Base-by-base conservation (phyloP, 2,329 filamentous ascomycete genomes). In the Cryphonectria japonica region DNA sequence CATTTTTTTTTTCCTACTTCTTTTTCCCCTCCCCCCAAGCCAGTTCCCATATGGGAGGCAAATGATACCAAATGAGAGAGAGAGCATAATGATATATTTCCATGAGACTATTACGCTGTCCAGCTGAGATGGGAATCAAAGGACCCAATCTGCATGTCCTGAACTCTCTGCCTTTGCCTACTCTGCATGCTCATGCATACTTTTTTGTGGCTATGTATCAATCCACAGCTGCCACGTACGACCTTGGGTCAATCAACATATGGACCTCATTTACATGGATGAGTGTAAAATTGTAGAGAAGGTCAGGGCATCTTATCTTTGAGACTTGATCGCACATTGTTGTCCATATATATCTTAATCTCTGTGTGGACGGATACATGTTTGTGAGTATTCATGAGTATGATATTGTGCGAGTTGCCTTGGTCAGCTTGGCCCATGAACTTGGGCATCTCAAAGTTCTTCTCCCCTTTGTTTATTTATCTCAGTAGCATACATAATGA, bases 11-110 rank as follows among this genome's bases (percentile, higher is more conserved):
- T n/a, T n/a, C 22, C 1, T n/a, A 2, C 4, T 50, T n/a, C 22
- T 50, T 50, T 7, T 5, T n/a, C 6, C 22, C 19, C 19, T 50
- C 16, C 43, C 16, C 43, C 16, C 29, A n/a, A n/a, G 32, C 50
- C 54, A 65, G 19, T 62, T 65, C 62, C 66, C 66, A 22, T 66
- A 59, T 22, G 54, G 69, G 54, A 70, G 7, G 41, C 64, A 57
- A 71, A 72, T 71, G 71, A 72, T 72, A 72, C 71, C 71, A 72
- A 71, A 65, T 68, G 70, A 68, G 59, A 57, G 66, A 57, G 66
- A 68, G 60, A 46, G 66, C 26, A 65, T 37, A 65, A 52, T 65
- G 63, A 65, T 32, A 50, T 13, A 64, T 19, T 29, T 57, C 3
- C 52, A 57, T 57, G 52, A 57, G 26, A 29, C 9, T 29, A 29